Percentiles rank a stretch among this genome's conserved stretches.
Evolutionary conservation across 805 yeast species (phyloP).

Genomic region (Debaryomyces maramus): DNA sequence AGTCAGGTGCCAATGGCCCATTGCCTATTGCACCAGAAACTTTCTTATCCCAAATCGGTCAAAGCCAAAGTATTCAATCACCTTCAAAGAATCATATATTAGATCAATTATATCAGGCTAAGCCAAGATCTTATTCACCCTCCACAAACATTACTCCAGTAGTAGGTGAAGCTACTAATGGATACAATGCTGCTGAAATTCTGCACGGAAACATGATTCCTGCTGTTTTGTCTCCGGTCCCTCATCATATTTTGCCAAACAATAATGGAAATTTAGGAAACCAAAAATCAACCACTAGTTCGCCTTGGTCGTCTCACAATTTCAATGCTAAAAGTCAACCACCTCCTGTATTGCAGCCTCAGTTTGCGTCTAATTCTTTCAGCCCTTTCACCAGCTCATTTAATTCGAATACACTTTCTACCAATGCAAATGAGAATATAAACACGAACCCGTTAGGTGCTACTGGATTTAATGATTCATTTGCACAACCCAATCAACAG

Average conservation of each 20-base stretch:
- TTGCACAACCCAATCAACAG: conserved; percentile 2
- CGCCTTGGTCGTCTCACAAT: conserved; percentile 1
- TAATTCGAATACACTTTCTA: not conserved
- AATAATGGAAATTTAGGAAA: not conserved
- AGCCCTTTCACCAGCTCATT: conserved; percentile 6
- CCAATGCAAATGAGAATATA: not conserved
- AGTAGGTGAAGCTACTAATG: conserved; percentile 6
- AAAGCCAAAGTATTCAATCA: not conserved
- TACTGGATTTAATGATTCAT: conserved; percentile 6
- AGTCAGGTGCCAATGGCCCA: not conserved
- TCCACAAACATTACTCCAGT: conserved; percentile 4
- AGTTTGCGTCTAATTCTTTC: conserved; percentile 3
- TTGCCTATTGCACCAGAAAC: not conserved
- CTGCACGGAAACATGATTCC: conserved; percentile 3
- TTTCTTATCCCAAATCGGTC: not conserved
- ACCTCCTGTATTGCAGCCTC: conserved; percentile 3
- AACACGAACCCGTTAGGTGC: conserved; percentile 1
- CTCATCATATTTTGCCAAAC: conserved; percentile 6
- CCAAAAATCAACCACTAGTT: not conserved
- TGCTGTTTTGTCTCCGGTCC: conserved; percentile 6
- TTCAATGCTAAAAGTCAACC: not conserved
- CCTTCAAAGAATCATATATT: conserved; percentile 24
- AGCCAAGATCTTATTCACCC: conserved; percentile 18
- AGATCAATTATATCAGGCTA: conserved; percentile 37
- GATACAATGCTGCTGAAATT: not conserved